Evolutionary conservation across 805 yeast species (phyloP), one percentile per base, ranked within the genome.

Genomic region (Kuraishia ogatae): DNA sequence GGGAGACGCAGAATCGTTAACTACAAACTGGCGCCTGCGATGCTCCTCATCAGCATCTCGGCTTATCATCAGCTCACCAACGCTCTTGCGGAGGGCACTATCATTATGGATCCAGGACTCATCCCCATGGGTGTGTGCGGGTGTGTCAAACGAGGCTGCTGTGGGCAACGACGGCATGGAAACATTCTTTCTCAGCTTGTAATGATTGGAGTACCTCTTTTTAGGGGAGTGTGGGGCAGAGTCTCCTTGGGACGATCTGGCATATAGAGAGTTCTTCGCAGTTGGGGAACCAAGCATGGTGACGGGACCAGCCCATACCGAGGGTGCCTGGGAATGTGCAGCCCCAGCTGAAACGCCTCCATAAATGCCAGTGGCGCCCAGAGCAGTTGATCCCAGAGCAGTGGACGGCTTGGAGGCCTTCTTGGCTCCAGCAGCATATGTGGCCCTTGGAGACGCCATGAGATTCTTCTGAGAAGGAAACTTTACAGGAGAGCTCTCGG

Each of bases 101-200:
- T 5, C n/a, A 39, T 22, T 10, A 43, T 39, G 24, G 51, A 52
- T 26, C 24, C 17, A 47, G 46, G 13, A 17, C 65, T 53, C 3
- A 57, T 53, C 15, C 61, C 50, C 13, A 4, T 15, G 15, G 17
- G 15, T 35, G n/a, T n/a, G n/a, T n/a, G n/a, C n/a, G n/a, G n/a
- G n/a, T 13, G 43, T 10, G 4, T 35, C 43, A 35, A 35, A 35
- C 4, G 43, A 35, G 6, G 43, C 13, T 8, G 43, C 43, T 3
- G 43, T 13, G 43, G 43, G 17, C 20, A 68, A 53, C 17, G 68
- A 62, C 10, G 71, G 64, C 48, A 67, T 71, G 2, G 72, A 69
- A 54, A 55, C 60, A 48, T 64, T 65, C 50, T 67, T 69, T 48
- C 66, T 66, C 51, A 68, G 51, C 19, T 61, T 53, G 50, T 58